Evolutionary conservation across 2,329 filamentous ascomycete species (phyloP).

Genomic region (Monosporascus cannonballus): DNA sequence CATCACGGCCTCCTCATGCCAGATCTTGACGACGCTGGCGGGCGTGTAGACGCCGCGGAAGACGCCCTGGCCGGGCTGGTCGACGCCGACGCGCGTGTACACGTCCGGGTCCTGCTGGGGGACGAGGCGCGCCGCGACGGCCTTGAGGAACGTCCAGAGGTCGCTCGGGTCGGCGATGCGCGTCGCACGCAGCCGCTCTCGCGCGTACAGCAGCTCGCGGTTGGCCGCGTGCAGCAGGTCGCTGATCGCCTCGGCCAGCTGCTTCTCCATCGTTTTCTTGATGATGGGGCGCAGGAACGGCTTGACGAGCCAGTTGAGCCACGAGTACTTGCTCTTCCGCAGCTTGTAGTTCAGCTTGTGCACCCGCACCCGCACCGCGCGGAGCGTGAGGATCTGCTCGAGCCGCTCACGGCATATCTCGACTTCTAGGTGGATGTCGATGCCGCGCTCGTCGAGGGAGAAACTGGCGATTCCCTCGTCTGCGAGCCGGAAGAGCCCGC

Average conservation of each 20-base stretch:
- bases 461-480: constrained; percentile 86
- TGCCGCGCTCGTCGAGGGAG: constrained; percentile 75
- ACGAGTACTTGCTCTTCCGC: constrained; percentile 67
- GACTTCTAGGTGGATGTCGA: constrained; percentile 80
- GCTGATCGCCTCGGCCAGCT: constrained; percentile 66
- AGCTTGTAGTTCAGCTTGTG: constrained; percentile 82
- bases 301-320: constrained; percentile 76
- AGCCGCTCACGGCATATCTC: constrained; percentile 73
- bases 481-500: constrained; percentile 65
- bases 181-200: constrained; percentile 80
- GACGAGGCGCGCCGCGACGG: constrained; percentile 69
- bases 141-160: constrained; percentile 73
- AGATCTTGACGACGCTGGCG: constrained; percentile 82
- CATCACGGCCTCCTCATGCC: constrained; percentile 69
- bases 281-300: constrained; percentile 77
- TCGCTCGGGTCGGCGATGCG: constrained; percentile 77
- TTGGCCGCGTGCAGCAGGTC: constrained; percentile 69
- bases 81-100: constrained; percentile 66
- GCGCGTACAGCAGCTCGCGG: constrained; percentile 77
- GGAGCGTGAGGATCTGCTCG: constrained; percentile 75
- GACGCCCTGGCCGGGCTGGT: constrained; percentile 46
- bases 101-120: constrained; percentile 71
- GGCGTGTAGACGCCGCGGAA: constrained; percentile 86
- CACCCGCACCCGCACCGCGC: constrained; percentile 70
- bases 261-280: constrained; percentile 65